Conservation (phyloP, 345 rosid species). For the Brassica incana region DNA sequence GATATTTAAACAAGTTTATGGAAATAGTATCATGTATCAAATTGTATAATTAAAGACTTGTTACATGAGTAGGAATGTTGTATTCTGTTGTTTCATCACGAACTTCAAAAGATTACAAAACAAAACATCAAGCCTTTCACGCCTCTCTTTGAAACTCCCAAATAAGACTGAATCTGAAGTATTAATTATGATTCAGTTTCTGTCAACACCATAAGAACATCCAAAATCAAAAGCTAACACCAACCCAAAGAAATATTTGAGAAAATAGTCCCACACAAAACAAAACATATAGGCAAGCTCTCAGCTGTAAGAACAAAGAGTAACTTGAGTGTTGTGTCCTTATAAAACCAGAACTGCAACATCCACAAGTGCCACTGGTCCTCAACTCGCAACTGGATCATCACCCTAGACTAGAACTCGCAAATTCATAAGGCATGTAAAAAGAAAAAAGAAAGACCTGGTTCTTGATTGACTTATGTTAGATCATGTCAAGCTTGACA, state of each 20-base stretch:
- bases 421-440: slow-evolving; percentile 1
- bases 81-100: background rate
- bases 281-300: slow-evolving; percentile 27
- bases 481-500: slow-evolving; percentile 67
- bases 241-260: slow-evolving; percentile 7
- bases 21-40: background rate
- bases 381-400: background rate
- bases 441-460: slow-evolving; percentile 21
- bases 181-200: slow-evolving; percentile 19
- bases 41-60: background rate
- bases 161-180: slow-evolving; percentile 22
- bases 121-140: slow-evolving; percentile 11
- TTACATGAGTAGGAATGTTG: background rate
- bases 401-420: slow-evolving; percentile 9
- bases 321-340: slow-evolving; percentile 30
- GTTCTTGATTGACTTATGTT: slow-evolving; percentile 15
- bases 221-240: slow-evolving; percentile 22
- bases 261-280: slow-evolving; percentile 12
- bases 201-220: slow-evolving; percentile 4
- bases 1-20: background rate
- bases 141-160: slow-evolving; percentile 15
- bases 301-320: slow-evolving; percentile 8
- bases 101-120: slow-evolving; percentile 8
- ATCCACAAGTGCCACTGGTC: slow-evolving; percentile 22
- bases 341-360: slow-evolving; percentile 32